Conservation (phyloP, 495 filamentous ascomycete species). For the Bacidia gigantensis region DNA sequence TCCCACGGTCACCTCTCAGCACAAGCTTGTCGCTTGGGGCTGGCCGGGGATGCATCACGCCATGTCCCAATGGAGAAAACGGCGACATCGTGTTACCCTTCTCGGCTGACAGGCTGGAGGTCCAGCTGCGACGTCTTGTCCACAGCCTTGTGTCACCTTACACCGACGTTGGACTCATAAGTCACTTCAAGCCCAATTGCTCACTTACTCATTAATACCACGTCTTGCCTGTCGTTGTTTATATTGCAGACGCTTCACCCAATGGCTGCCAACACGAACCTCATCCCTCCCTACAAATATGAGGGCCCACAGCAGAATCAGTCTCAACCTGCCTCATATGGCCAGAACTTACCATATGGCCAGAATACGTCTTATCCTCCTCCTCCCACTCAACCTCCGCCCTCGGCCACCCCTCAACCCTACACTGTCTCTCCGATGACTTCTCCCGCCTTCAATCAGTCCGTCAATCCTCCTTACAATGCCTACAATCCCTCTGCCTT, state of each 20-base stretch:
- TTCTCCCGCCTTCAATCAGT: background rate
- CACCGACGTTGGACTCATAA: background rate
- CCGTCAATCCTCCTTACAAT: background rate
- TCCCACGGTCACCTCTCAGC: background rate
- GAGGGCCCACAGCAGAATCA: background rate
- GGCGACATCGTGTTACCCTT: background rate
- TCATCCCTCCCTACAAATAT: background rate
- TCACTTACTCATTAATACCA: background rate
- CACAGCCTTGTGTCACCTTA: background rate
- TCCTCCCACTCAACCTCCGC: background rate
- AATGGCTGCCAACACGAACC: background rate
- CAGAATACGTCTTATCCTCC: background rate
- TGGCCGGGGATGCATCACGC: background rate
- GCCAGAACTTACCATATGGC: background rate
- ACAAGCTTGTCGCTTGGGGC: background rate
- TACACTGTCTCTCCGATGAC: background rate
- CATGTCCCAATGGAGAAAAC: background rate
- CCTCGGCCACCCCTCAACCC: background rate
- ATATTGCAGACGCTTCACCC: background rate
- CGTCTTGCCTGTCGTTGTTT: background rate
- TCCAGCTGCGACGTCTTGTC: background rate
- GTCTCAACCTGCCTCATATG: background rate
- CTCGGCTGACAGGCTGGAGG: background rate
- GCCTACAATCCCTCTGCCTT: conserved; percentile 15
- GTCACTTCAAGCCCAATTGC: background rate